Conservation (phyloP, 2,329 filamentous ascomycete genomes). For the Ophiostoma sp. region DNA sequence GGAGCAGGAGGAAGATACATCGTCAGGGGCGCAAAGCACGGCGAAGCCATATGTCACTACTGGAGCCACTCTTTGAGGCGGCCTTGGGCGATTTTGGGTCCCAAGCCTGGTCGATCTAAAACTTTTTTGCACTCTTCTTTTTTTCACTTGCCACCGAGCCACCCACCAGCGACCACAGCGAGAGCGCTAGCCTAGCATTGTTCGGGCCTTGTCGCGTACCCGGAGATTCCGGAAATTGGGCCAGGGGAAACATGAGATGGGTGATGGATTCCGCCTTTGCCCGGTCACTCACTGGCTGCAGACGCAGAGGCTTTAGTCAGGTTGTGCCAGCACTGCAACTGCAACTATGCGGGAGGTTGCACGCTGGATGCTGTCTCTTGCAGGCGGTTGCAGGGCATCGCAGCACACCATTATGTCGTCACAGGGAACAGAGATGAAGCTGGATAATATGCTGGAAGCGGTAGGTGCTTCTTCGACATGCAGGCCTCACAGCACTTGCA, state of each 20-base stretch:
- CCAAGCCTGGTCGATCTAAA: slow-evolving; percentile 8
- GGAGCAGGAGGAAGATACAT: slow-evolving; percentile 5
- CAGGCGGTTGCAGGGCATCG: background rate
- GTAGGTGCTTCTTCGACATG: background rate
- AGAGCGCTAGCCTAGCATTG: background rate
- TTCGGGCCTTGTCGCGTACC: slow-evolving; percentile 17
- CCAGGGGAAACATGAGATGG: slow-evolving; percentile 21
- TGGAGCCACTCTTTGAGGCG: background rate
- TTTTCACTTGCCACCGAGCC: slow-evolving; percentile 5
- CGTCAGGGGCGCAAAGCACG: slow-evolving; percentile 14
- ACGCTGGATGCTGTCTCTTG: background rate
- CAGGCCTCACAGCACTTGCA: background rate
- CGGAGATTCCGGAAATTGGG: slow-evolving; percentile 28
- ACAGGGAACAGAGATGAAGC: background rate
- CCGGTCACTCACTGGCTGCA: background rate
- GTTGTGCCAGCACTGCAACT: background rate
- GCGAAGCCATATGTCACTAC: background rate
- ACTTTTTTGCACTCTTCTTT: background rate
- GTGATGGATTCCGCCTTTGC: slow-evolving; percentile 20
- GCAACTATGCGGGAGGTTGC: background rate
- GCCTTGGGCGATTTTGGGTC: background rate
- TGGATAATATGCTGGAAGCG: no score
- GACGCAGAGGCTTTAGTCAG: background rate
- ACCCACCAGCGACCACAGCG: background rate
- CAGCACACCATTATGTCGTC: background rate